Evolutionary conservation across 2,329 filamentous ascomycete species (phyloP).

Genomic region (Phyllosticta citriasiana): DNA sequence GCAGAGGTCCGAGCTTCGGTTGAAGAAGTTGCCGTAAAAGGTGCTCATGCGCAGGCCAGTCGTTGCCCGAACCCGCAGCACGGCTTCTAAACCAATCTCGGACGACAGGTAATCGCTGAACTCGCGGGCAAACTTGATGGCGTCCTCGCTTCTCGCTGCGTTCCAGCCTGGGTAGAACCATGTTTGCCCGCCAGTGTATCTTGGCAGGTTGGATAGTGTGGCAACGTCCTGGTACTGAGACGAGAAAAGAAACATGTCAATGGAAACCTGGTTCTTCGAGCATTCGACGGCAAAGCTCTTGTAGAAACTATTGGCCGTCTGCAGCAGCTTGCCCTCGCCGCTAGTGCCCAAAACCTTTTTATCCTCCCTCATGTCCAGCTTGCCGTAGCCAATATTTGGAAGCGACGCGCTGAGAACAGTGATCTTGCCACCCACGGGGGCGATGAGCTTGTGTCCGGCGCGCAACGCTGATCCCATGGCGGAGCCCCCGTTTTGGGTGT

Average conservation of each 20-base stretch:
- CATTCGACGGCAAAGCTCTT: constrained; percentile 99
- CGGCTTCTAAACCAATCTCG: constrained; percentile 91
- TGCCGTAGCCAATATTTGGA: constrained; percentile 81
- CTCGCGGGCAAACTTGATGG: constrained; percentile 93
- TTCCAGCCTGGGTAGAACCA: constrained; percentile 99
- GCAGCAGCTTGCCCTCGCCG: constrained; percentile 78
- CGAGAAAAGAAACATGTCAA: constrained; percentile 96
- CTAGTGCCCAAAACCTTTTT: constrained; percentile 91
- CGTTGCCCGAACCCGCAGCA: constrained; percentile 87
- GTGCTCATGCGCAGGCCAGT: constrained; percentile 93
- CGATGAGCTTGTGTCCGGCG: constrained; percentile 92
- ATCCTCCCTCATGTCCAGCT: constrained; percentile 88
- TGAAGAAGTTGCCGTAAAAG: constrained; percentile 99
- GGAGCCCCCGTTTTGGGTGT: constrained; percentile 80
- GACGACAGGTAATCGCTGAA: constrained; percentile 95
- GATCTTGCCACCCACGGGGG: constrained; percentile 88
- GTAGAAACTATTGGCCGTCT: constrained; percentile 94
- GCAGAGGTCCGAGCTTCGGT: constrained; percentile 91
- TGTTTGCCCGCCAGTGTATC: constrained; percentile 94
- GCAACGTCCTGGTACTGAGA: constrained; percentile 96
- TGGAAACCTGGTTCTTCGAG: constrained; percentile 96
- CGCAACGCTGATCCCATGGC: constrained; percentile 90
- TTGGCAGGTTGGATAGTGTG: constrained; percentile 84
- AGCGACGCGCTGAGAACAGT: constrained; percentile 82
- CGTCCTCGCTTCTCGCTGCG: constrained; percentile 83